phyloP scores from a whole-genome alignment of 2,329 filamentous ascomycete genomes.

The Oidium heveae region DNA sequence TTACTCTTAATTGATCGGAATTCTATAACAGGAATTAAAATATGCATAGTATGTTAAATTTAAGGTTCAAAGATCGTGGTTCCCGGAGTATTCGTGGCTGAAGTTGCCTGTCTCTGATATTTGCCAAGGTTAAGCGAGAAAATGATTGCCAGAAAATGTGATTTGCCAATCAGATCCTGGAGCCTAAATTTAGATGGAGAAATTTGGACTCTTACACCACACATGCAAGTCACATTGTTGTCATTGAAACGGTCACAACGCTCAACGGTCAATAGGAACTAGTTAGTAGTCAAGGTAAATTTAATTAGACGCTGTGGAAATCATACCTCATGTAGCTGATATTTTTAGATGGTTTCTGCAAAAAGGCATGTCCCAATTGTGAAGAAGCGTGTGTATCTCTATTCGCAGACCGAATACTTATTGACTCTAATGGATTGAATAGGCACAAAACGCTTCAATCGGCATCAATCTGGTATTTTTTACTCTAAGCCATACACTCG shows the following conservation, averaged over 20 bases:
- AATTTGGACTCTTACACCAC: neutral
- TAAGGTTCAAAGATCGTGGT: no score
- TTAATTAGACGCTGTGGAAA: no score
- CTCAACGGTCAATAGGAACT: no score
- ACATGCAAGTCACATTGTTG: neutral
- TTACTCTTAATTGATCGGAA: no score
- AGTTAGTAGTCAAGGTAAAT: no score
- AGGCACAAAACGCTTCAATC: slow-evolving; percentile 87
- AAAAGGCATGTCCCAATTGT: slow-evolving; percentile 99
- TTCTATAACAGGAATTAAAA: no score
- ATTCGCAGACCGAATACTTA: neutral
- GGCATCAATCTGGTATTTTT: slow-evolving; percentile 55
- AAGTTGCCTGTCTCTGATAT: no score
- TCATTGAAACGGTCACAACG: neutral
- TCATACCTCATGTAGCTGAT: no score
- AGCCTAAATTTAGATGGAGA: neutral
- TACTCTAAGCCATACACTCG: neutral
- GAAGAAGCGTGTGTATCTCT: slow-evolving; percentile 85
- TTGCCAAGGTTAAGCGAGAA: neutral
- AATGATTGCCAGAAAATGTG: neutral
- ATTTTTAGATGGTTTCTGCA: slow-evolving; percentile 99
- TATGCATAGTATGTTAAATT: no score
- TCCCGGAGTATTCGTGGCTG: no score
- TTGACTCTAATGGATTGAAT: slow-evolving; percentile 10
- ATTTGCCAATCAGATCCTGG: neutral